Evolutionary conservation across 805 yeast genomes (phyloP).

Genomic region (Candida verbasci): DNA sequence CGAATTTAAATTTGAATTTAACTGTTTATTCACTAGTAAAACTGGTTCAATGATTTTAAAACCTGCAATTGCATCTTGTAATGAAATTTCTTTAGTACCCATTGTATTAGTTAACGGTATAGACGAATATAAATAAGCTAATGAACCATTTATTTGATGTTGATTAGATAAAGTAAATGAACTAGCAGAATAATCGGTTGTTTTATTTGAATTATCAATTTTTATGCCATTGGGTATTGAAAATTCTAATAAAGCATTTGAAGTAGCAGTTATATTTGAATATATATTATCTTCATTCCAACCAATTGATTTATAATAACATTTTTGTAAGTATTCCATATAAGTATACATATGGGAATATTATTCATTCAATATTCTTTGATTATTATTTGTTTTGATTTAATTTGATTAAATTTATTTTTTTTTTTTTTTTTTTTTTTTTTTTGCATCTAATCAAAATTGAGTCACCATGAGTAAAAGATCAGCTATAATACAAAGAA

Average conservation of each 20-base stretch:
- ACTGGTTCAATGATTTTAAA: slow-evolving; percentile 54
- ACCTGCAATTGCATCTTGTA: slow-evolving; percentile 69
- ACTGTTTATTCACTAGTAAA: slow-evolving; percentile 10
- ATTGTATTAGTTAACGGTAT: slow-evolving; percentile 47
- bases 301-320: slow-evolving; percentile 62
- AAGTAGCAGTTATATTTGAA: slow-evolving; percentile 69
- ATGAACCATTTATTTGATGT: slow-evolving; percentile 69
- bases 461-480: slow-evolving; percentile 10
- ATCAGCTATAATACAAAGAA: slow-evolving; percentile 54
- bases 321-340: slow-evolving; percentile 80
- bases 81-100: slow-evolving; percentile 47
- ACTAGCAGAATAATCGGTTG: slow-evolving; percentile 67
- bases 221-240: slow-evolving; percentile 62
- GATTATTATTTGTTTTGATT: too few species aligned
- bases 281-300: slow-evolving; percentile 83
- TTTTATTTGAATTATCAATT: slow-evolving; percentile 63
- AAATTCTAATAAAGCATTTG: slow-evolving; percentile 69
- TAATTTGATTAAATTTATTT: neutral
- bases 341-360: slow-evolving; percentile 56
- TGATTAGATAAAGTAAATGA: slow-evolving; percentile 65
- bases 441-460: neutral
- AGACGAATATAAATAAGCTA: slow-evolving; percentile 77
- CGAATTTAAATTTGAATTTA: neutral
- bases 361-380: too few species aligned
- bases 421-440: slow-evolving; percentile 1